Base-by-base conservation (phyloP, 2,329 filamentous ascomycete genomes). In the Penicillium sp. region DNA sequence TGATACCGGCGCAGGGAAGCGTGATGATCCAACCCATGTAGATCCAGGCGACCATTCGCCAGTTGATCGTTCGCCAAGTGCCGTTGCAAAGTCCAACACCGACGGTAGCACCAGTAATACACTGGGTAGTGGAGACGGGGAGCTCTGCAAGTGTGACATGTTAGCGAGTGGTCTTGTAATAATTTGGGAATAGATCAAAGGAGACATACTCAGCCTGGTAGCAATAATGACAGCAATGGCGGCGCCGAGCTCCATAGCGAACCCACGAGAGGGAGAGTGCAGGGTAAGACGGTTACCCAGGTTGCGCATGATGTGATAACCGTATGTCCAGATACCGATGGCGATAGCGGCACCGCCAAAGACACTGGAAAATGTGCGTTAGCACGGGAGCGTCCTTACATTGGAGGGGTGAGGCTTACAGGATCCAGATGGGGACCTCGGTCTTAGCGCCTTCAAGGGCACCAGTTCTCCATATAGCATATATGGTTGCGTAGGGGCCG, bases 1-100 rank as follows among this genome's bases (percentile, higher is more conserved):
- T 68, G 49, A 78, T 61, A 42, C 77, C 78, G 27, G 78, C 78
- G 55, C 58, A 66, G 44, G 78, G 78, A 9, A 81, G 65, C 1
- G 78, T 81, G 44, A 79, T 62, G 35, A 80, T 66, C 78, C 78
- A 80, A 10, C 76, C 77, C 19, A 69, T 66, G 58, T 79, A 77
- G 47, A 81, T 79, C 63, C 71, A 78, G 1, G 63, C 70, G 13
- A 80, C 55, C 63, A 78, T 76, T 43, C 71, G 68, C 78, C 78
- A 80, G 55, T 81, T 81, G 57, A 80, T 73, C 1, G 76, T 75
- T 15, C 73, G 67, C 15, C 74, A 47, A 59, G 74, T 70, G 36
- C 68, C 70, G 51, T 75, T 75, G 68, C 53, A 76, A 59, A 6
- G 73, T 3, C 44, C 74, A 17, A 73, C 71, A 25, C 74, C 74